Conservation (phyloP, 805 yeast genomes). For the Gaillardinia entomophila region DNA sequence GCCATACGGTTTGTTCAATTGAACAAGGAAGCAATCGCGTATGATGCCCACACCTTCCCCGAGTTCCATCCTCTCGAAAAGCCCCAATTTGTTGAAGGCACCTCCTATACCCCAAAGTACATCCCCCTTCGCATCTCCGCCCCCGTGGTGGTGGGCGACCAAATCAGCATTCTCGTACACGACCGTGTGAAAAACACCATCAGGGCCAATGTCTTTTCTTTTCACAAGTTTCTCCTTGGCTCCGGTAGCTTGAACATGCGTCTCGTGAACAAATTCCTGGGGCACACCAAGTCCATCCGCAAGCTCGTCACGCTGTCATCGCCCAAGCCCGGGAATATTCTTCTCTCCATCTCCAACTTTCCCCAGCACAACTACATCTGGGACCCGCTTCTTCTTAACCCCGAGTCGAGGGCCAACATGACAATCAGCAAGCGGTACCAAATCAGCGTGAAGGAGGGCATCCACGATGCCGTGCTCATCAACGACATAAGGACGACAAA, state of each 20-base stretch:
- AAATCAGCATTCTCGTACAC: constrained; percentile 24
- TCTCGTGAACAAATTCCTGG: constrained; percentile 57
- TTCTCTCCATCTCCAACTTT: constrained; percentile 34
- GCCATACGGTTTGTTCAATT: constrained; percentile 39
- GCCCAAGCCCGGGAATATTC: constrained; percentile 17
- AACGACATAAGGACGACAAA: constrained; percentile 22
- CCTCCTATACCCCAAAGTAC: too few relatives aligned
- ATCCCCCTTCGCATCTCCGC: background rate
- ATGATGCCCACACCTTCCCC: constrained; percentile 10
- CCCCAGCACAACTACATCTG: constrained; percentile 34
- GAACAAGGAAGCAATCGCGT: constrained; percentile 6
- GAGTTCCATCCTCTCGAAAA: background rate
- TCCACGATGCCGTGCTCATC: constrained; percentile 27
- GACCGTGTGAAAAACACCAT: constrained; percentile 32
- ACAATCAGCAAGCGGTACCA: constrained; percentile 30
- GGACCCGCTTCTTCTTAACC: constrained; percentile 30
- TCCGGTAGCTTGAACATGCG: constrained; percentile 6
- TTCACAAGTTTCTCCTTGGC: constrained; percentile 4
- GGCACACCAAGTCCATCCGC: constrained; percentile 78
- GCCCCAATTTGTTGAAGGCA: too few relatives aligned
- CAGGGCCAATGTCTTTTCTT: constrained; percentile 16
- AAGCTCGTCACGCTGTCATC: constrained; percentile 56
- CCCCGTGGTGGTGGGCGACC: background rate
- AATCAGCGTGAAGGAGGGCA: constrained; percentile 21
- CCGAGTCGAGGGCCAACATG: constrained; percentile 8